Base-by-base conservation (phyloP, 768 basidiomycete species). In the Floccularia luteovirens region DNA sequence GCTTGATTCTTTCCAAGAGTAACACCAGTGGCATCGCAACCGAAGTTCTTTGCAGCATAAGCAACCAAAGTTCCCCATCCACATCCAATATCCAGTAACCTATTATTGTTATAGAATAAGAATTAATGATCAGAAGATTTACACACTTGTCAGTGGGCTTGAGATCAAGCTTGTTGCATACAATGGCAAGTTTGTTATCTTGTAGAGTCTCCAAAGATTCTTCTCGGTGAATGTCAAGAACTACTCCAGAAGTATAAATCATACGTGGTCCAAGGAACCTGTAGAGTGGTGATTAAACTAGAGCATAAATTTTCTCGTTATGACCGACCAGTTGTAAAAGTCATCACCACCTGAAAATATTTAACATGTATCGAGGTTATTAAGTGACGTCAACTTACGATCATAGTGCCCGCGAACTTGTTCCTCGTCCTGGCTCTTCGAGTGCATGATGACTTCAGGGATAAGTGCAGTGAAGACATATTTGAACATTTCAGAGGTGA, bases 401-500 rank as follows among this genome's bases (percentile, higher is more conserved):
- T 99, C 96, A 50, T 99, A 99, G 64, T 96, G 84, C 44, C 79
- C 93, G 42, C 91, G 81, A 48, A 99, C 90, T 58, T 98, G 96
- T 48, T 93, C 89, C 56, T 91, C 84, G 51, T 98, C 94, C 59
- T 99, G 94, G 42, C 64, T 66, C 49, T 82, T 74, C n/a, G 92
- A 83, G 64, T 99, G 96, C 49, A 84, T 65, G 55, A 97, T 72
- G 49, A 99, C 88, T 44, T 96, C 93, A n/a, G 96, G 96, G 46
- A 96, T 66, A 53, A 99, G 70, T 50, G 77, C 75, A 43, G 69
- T 79, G 54, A 97, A 74, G 51, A 98, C 91, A 55, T 94, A 92
- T 79, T 86, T 85, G 74, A 98, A 91, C 39, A 97, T 73, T 56
- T 91, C 86, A 11, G 74, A 68, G 1, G 93, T 98, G 60, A 99